phyloP scores from a whole-genome alignment of 208 protist genomes.

The Trypanosoma congolense region DNA sequence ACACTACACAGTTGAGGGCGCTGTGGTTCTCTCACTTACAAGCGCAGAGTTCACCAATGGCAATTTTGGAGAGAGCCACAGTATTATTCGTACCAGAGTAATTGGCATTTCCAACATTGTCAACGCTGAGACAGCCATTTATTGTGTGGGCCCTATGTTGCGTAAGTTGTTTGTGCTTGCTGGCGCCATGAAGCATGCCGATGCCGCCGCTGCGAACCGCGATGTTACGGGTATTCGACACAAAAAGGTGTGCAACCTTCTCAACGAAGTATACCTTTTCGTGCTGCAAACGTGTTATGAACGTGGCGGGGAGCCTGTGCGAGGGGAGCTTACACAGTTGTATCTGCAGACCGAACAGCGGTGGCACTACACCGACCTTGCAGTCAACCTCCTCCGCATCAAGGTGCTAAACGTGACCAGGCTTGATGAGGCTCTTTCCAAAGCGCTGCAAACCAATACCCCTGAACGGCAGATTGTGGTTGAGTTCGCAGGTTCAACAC shows the following conservation, averaged over 20 bases:
- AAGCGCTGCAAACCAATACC: slow-evolving; percentile 29
- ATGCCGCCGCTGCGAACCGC: slow-evolving; percentile 2
- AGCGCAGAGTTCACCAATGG: slow-evolving; percentile 40
- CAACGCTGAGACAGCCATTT: slow-evolving; percentile 66
- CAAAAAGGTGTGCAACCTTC: slow-evolving; percentile 40
- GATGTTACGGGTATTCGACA: slow-evolving; percentile 24
- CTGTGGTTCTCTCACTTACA: slow-evolving; percentile 44
- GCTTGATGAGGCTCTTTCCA: slow-evolving; percentile 85
- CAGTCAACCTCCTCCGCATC: slow-evolving; percentile 75
- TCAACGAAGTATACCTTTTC: slow-evolving; percentile 81
- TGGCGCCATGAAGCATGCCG: slow-evolving; percentile 31
- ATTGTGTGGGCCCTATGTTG: slow-evolving; percentile 62
- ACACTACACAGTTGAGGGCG: slow-evolving; percentile 42
- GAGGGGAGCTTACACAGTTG: slow-evolving; percentile 69
- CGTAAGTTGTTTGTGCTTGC: slow-evolving; percentile 58
- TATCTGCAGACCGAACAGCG: slow-evolving; percentile 58
- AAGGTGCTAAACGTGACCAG: slow-evolving; percentile 81
- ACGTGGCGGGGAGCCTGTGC: slow-evolving; percentile 55
- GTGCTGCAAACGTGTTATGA: slow-evolving; percentile 70
- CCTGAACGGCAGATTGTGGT: slow-evolving; percentile 27
- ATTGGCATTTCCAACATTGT: slow-evolving; percentile 64
- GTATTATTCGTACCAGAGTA: slow-evolving; percentile 51
- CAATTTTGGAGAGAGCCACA: slow-evolving; percentile 31
- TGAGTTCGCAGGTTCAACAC: slow-evolving; percentile 73
- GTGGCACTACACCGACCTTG: slow-evolving; percentile 64